Base-by-base conservation (phyloP, 2,329 filamentous ascomycete genomes). In the Diaporthe sp. region DNA sequence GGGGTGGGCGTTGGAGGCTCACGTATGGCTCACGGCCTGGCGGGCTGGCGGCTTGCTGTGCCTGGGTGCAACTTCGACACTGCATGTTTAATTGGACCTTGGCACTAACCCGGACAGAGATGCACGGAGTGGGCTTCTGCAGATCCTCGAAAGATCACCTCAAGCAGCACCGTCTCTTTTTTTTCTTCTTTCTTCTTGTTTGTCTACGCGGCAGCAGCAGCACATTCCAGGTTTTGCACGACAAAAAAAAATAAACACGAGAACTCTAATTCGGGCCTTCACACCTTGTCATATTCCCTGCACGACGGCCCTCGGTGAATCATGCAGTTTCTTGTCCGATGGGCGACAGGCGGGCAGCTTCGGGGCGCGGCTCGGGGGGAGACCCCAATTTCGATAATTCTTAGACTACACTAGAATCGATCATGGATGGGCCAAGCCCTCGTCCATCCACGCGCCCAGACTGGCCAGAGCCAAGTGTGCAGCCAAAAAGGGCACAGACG, bases 61-160 rank as follows among this genome's bases (percentile, higher is more conserved):
- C 61, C 61, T 65, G 61, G 31, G 44, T 68, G 62, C 62, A 51
- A 68, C 62, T 68, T 53, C 46, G 46, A 39, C 22, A 55, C 65
- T 69, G 65, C 65, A 69, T 69, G 65, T 69, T 69, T 69, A 69
- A 69, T 69, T 69, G 65, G 65, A 69, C 46, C 65, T 69, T 55
- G 65, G 65, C 65, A 31, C 49, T 55, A 31, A 55, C 65, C 65
- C 49, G 28, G 49, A 53, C 49, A 25, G 46, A 67, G 25, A 39
- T 51, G 62, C 62, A 39, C 37, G 15, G 67, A 31, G 49, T 70
- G 67, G 49, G 39, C 49, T 42, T 57, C 34, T 46, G 70, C 58
- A 73, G 71, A 73, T 73, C 71, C 25, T 44, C 34, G 55, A 65
- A 42, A 73, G 70, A 55, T 42, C 46, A 55, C 58, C 34, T 46